Evolutionary conservation across 768 basidiomycete species (phyloP).

Genomic region (Leccinum variicolor): DNA sequence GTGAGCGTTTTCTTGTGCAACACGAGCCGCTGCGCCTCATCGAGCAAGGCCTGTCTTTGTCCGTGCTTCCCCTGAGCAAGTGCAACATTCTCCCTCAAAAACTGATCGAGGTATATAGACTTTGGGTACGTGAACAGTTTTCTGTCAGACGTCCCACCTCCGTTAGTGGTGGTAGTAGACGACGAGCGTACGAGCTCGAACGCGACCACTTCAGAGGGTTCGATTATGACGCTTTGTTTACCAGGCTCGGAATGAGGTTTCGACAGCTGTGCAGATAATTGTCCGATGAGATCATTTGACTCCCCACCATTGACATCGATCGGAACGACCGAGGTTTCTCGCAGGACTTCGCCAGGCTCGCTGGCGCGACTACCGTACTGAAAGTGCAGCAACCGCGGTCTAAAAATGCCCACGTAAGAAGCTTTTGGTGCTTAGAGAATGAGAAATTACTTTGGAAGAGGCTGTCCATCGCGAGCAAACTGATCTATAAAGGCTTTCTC

Average conservation of each 20-base stretch:
- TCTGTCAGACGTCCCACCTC: constrained; percentile 21
- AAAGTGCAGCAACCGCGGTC: constrained; percentile 51
- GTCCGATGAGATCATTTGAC: constrained; percentile 56
- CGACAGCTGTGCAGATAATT: constrained; percentile 37
- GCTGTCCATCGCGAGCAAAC: constrained; percentile 30
- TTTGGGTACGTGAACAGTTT: constrained; percentile 57
- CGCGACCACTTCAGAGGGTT: constrained; percentile 59
- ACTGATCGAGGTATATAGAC: constrained; percentile 69
- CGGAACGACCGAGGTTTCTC: constrained; percentile 46
- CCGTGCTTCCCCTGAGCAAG: constrained; percentile 35
- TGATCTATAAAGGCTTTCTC: constrained; percentile 44
- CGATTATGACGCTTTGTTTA: constrained; percentile 57
- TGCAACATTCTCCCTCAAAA: constrained; percentile 55
- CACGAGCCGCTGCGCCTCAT: constrained; percentile 47
- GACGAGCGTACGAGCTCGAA: constrained; percentile 45
- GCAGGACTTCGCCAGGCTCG: constrained; percentile 28
- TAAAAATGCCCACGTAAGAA: constrained; percentile 3
- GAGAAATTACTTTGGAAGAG: constrained; percentile 29
- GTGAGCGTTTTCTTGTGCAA: constrained; percentile 47
- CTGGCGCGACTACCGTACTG: constrained; percentile 46
- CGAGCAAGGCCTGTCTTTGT: constrained; percentile 38
- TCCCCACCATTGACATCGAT: constrained; percentile 47
- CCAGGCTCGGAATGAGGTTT: constrained; percentile 20
- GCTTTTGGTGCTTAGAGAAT: not conserved
- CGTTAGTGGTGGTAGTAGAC: constrained; percentile 9